These are phyloP conservation scores for Helenozyma baotianmanensis DNA, from an alignment of 805 yeast species.

Conservation along the genomic window DNA sequence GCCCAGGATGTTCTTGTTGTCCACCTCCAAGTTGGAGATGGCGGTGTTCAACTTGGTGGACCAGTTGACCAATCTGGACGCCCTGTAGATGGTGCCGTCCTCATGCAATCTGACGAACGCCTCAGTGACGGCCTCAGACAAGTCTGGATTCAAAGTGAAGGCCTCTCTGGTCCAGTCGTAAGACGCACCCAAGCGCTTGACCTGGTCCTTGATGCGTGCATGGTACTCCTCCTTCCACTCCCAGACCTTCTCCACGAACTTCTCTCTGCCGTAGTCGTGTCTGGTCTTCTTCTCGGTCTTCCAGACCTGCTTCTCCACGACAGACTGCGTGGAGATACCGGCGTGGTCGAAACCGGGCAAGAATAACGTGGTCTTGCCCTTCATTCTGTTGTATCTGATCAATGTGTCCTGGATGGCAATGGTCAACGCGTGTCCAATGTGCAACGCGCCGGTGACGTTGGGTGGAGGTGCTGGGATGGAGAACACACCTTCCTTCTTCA, in stretches of 20 bases:
- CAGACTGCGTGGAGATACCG: constrained; percentile 98
- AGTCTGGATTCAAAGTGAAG: constrained; percentile 80
- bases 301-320: constrained; percentile 95
- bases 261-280: constrained; percentile 93
- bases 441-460: constrained; percentile 97
- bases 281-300: constrained; percentile 82
- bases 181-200: constrained; percentile 88
- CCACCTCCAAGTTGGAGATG: constrained; percentile 92
- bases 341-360: constrained; percentile 98
- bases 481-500: constrained; percentile 79
- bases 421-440: constrained; percentile 97
- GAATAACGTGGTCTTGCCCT: constrained; percentile 88
- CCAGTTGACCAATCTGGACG: constrained; percentile 92
- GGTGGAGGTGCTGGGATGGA: constrained; percentile 99
- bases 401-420: constrained; percentile 91
- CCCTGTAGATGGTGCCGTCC: constrained; percentile 94
- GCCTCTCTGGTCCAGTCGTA: constrained; percentile 96
- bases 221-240: constrained; percentile 98
- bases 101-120: constrained; percentile 90
- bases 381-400: constrained; percentile 93
- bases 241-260: constrained; percentile 86
- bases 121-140: constrained; percentile 78
- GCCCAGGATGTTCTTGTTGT: constrained; percentile 82
- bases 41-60: constrained; percentile 93
- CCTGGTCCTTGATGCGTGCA: constrained; percentile 74